Conservation (phyloP, 1,284 basidiomycete genomes). For the Bondarzewia mesenterica region DNA sequence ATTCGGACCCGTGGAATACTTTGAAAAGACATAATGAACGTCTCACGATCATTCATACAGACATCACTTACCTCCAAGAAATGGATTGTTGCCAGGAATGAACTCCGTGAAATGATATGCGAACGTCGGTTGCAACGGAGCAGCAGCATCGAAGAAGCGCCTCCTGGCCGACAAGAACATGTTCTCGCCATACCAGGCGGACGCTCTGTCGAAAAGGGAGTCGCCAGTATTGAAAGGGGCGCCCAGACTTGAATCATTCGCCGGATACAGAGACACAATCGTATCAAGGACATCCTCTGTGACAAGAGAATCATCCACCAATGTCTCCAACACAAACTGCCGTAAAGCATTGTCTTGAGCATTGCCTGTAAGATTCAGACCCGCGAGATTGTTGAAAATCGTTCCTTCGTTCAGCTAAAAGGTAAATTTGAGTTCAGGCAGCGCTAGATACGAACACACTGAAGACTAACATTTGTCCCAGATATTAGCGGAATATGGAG, state of each 20-base stretch:
- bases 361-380: constrained; percentile 26
- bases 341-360: constrained; percentile 33
- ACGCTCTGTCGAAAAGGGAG: constrained; percentile 46
- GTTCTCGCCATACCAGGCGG: constrained; percentile 47
- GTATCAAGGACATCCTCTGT: constrained; percentile 28
- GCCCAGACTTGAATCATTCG: constrained; percentile 31
- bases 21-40: not conserved
- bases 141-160: constrained; percentile 39
- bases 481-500: constrained; percentile 45
- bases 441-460: too few species aligned
- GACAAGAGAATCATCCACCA: constrained; percentile 42
- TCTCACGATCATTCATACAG: not conserved
- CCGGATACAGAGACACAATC: constrained; percentile 35
- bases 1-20: constrained; percentile 43
- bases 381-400: constrained; percentile 29
- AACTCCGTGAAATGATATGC: constrained; percentile 49
- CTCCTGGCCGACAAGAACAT: constrained; percentile 46
- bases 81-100: constrained; percentile 37
- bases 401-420: constrained; percentile 53
- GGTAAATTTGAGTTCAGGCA: too few species aligned
- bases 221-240: constrained; percentile 48
- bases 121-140: constrained; percentile 38
- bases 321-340: constrained; percentile 34
- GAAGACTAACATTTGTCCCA: constrained; percentile 46
- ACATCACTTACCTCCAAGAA: constrained; percentile 28